Base-by-base conservation (phyloP, 2,329 filamentous ascomycete species). In the Nemania bipapillata region DNA sequence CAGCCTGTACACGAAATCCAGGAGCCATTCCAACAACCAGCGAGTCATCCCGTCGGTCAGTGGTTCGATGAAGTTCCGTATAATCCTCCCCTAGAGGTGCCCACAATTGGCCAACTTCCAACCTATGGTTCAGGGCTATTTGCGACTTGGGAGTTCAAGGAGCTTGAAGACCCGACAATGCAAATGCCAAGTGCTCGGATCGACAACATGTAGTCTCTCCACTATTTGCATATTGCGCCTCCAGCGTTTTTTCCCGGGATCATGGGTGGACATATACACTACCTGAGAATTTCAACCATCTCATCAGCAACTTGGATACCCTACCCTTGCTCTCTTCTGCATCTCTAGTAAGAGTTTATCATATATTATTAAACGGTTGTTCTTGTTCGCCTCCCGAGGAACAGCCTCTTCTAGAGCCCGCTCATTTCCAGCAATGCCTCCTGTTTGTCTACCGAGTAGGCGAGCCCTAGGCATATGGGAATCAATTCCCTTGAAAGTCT, bases 111-210 rank as follows among this genome's bases (percentile, higher is more conserved):
- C 20, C 83, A 85, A 70, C 73, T 87, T 4, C 84, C 85, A 12
- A 79, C 83, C 6, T 88, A 84, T 66, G 82, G 82, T 5, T 80
- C 83, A 20, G 81, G 79, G n/a, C 80, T 86, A 17, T 86, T 85
- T 70, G 85, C 87, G 70, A 78, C 85, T 1, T 90, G 86, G 83
- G 79, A 75, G 15, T 81, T 83, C 49, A 89, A 90, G 80, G 87
- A 89, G 5, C 20, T 64, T 65, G 86, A 87, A 47, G 87, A 89
- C 69, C 82, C 85, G 22, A 82, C 84, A 9, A 84, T 89, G 80
- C 87, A 88, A 77, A 82, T 90, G 78, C 88, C 87, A 11, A 89
- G 86, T 74, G 85, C 83, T 49, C 81, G 87, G 58, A 84, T 90
- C 70, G 86, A 87, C 72, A 85, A 80, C 68, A 81, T 90, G 80